Evolutionary conservation across 345 rosid genomes (phyloP).

Genomic region (Eucalyptus curtisii): DNA sequence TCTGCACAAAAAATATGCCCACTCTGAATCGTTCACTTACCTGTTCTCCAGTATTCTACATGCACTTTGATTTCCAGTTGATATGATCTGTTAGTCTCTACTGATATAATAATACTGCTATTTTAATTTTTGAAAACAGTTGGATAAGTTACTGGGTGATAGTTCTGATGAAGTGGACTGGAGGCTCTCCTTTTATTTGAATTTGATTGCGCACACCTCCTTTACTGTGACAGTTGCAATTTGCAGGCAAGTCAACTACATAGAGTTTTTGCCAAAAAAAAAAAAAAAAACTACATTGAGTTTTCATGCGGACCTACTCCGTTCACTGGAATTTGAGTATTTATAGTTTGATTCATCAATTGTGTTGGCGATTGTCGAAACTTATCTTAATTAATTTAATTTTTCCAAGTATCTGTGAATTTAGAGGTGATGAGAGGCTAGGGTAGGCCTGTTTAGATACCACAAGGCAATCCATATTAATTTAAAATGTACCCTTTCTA

Average conservation of each 20-base stretch:
- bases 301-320: not conserved
- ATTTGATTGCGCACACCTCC: constrained; percentile 83
- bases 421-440: not conserved
- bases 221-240: constrained; percentile 89
- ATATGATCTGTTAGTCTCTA: not conserved
- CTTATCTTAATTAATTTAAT: not conserved
- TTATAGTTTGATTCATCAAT: not conserved
- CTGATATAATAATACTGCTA: not conserved
- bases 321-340: not conserved
- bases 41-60: not conserved
- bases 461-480: not conserved
- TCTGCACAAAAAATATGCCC: not conserved
- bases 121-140: constrained; percentile 31
- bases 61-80: not conserved
- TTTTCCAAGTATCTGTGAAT: not conserved
- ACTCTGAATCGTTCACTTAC: not conserved
- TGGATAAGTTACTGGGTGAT: constrained; percentile 59
- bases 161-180: constrained; percentile 63
- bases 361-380: not conserved
- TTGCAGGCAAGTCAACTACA: constrained; percentile 63
- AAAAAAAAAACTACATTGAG: too few relatives aligned
- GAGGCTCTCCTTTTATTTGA: constrained; percentile 93
- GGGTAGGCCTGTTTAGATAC: not conserved
- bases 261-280: too few relatives aligned
- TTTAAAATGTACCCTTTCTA: not conserved